Base-by-base conservation (phyloP, 768 basidiomycete species). In the Melanogaster broomeanus region DNA sequence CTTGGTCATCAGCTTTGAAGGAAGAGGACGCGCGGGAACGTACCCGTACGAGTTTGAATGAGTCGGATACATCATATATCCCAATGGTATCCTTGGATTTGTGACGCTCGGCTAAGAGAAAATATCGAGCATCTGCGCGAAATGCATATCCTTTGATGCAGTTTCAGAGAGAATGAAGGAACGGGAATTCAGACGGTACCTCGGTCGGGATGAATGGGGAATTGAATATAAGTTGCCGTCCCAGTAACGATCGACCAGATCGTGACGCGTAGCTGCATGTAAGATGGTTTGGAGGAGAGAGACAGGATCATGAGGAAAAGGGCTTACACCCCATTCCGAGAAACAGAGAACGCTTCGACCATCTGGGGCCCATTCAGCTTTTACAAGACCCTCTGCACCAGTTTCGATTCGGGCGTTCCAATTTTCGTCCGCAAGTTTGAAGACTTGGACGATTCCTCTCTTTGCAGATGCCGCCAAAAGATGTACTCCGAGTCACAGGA, bases 291-390 rank as follows among this genome's bases (percentile, higher is more conserved):
- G n/a, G n/a, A n/a, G 46, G 41, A 24, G 47, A 16, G 11, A 48
- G 31, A 47, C 34, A 34, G 42, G 18, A 51, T 35, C 28, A 37
- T 9, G n/a, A 28, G 24, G 49, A 54, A 34, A 38, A 27, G 18
- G 19, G 81, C 93, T 75, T 73, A 95, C 94, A 60, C 89, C 91
- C 88, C 91, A 91, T 60, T 94, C 90, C 4, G 92, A 94, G 70
- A 94, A 98, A 62, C 90, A 95, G 27, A 97, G 71, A 5, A 97
- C 75, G 15, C 82, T 84, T 33, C 89, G 78, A 15, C 92, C 92
- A 63, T 88, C 89, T 3, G 88, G 90, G 0, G 88, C 89, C 94
- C 94, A 98, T 62, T 95, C 91, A 16, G 87, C 90, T 63, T 83
- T 90, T 18, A 85, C 80, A 43, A 97, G 80, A 11, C 94, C 84